Evolutionary conservation across 495 filamentous ascomycete species (phyloP).

Genomic region (Talaromyces nanjingensis): DNA sequence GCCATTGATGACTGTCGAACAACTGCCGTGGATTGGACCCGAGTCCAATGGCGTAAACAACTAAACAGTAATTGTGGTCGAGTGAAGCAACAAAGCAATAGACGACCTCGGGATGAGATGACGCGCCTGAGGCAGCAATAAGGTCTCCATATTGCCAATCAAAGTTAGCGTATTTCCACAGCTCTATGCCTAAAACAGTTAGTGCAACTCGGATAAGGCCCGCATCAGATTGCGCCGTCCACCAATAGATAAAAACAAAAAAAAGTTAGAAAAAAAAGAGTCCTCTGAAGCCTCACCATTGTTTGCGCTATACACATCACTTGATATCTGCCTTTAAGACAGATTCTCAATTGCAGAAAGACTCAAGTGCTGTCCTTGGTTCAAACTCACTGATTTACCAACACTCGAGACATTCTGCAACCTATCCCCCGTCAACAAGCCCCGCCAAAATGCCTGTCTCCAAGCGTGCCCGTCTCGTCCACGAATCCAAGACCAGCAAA

Average conservation of each 20-base stretch:
- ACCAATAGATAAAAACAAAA: not conserved
- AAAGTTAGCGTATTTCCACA: not conserved
- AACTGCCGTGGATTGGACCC: not conserved
- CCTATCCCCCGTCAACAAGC: not conserved
- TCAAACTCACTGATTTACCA: not conserved
- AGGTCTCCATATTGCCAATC: conserved; percentile 6
- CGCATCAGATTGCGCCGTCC: not conserved
- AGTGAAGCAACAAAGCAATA: not conserved
- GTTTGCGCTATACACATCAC: not conserved
- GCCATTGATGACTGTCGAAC: not conserved
- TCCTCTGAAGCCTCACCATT: not conserved
- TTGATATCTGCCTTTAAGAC: not conserved
- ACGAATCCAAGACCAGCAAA: conserved; percentile 84
- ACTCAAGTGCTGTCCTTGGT: not conserved
- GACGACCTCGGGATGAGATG: not conserved
- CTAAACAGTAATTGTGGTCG: not conserved
- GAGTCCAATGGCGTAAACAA: not conserved
- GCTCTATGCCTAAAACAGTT: not conserved
- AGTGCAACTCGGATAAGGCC: conserved; percentile 3
- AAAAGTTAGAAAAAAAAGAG: not conserved
- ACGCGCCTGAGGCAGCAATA: conserved; percentile 4
- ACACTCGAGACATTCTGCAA: not conserved
- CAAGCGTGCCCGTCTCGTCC: conserved; percentile 81
- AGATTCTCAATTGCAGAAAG: not conserved
- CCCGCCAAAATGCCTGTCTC: conserved; percentile 79